These are phyloP conservation scores for Naganishia friedmannii DNA, from an alignment of 768 basidiomycete genomes.

Conservation along the genomic window DNA sequence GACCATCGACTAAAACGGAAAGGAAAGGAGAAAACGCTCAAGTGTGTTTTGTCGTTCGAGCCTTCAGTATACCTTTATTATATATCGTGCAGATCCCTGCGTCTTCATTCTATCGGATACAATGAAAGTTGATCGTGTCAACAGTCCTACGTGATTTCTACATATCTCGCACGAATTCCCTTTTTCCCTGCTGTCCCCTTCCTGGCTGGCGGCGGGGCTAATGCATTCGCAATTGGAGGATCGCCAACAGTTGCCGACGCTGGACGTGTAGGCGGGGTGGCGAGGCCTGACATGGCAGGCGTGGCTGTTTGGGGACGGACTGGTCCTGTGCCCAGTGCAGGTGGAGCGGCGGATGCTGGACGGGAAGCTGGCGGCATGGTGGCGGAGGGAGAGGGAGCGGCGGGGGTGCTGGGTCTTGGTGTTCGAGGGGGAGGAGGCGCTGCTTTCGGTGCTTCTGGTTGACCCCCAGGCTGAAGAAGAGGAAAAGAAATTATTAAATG, in stretches of 20 bases:
- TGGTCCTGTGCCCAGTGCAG: conserved; percentile 27
- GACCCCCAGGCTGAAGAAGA: conserved; percentile 59
- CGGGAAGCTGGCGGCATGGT: conserved; percentile 36
- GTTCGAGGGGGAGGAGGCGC: conserved; percentile 80
- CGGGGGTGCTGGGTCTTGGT: conserved; percentile 23
- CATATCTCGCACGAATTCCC: conserved; percentile 76
- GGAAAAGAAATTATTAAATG: background rate
- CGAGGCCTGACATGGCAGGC: conserved; percentile 29
- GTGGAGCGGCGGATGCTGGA: conserved; percentile 24
- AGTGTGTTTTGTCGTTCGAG: no score
- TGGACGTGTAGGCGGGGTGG: conserved; percentile 55
- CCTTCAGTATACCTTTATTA: no score
- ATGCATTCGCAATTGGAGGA: conserved; percentile 53
- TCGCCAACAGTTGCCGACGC: conserved; percentile 40
- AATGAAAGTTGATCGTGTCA: background rate
- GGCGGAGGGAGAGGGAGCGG: conserved; percentile 19
- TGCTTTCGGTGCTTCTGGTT: conserved; percentile 59
- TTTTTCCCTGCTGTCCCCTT: conserved; percentile 64
- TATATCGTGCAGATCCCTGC: background rate
- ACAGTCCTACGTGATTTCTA: conserved; percentile 74
- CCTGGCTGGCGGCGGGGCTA: conserved; percentile 55
- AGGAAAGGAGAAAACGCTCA: no score
- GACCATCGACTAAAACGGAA: no score
- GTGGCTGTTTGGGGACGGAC: conserved; percentile 19
- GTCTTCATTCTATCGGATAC: background rate